Percentiles rank a stretch among this genome's conserved stretches.
Conservation (phyloP, 1,284 basidiomycete species). For the Ganoderma lingzhi region DNA sequence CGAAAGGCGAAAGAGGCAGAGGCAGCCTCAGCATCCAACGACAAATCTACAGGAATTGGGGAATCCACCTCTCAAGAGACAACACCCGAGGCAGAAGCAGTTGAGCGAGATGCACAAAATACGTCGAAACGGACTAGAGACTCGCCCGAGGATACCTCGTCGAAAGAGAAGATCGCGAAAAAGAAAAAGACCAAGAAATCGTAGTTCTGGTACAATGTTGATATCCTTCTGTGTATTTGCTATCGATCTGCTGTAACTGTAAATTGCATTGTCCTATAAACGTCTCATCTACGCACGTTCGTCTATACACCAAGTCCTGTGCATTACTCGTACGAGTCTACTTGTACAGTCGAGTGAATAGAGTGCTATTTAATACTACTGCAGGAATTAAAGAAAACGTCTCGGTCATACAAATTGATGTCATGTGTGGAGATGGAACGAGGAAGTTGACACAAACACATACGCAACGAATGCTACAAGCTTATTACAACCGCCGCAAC, state of each 20-base stretch:
- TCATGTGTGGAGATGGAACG: background rate
- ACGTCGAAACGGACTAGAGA: background rate
- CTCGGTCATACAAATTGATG: slow-evolving; percentile 15
- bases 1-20: slow-evolving; percentile 9
- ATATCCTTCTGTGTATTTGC: background rate
- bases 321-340: slow-evolving; percentile 26
- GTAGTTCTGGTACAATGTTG: background rate
- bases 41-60: background rate
- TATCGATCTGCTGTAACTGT: slow-evolving; percentile 1
- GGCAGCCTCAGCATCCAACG: background rate
- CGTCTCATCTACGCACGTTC: background rate
- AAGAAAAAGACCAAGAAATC: slow-evolving; percentile 20
- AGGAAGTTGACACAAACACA: background rate
- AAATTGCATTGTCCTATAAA: slow-evolving; percentile 7
- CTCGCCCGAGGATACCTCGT: background rate
- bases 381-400: slow-evolving; percentile 3
- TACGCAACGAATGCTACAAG: background rate
- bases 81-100: background rate
- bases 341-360: slow-evolving; percentile 24
- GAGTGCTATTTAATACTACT: slow-evolving; percentile 20
- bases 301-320: slow-evolving; percentile 6
- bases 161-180: slow-evolving; percentile 8
- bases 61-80: background rate
- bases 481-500: background rate
- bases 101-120: background rate